Base-by-base conservation (phyloP, 1,284 basidiomycete genomes). In the Cerrena zonata region DNA sequence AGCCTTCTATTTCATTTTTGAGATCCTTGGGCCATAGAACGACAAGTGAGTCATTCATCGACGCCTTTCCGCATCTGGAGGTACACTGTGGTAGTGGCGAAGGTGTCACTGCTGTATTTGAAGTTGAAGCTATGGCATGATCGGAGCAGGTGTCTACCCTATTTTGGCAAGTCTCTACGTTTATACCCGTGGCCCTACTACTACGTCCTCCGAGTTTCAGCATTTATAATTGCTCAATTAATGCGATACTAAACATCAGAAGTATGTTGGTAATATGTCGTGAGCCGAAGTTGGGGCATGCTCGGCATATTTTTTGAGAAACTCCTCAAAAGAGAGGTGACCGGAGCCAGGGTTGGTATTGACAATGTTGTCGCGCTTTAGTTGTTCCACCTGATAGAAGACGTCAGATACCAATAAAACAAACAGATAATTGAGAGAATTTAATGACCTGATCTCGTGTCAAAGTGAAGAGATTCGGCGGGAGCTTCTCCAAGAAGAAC, bases 381-480 rank as follows among this genome's bases (percentile, higher is more conserved):
- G 67, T 60, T 86, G 84, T 52, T 76, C 70, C 39, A 85, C 71
- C 80, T 85, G 55, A 5, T 47, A 10, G 7, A n/a, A 26, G 26
- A 5, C 45, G 30, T n/a, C 26, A 24, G 30, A 34, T 24, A 11
- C 27, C 21, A 39, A 25, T 15, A 42, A 30, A 38, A n/a, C n/a
- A n/a, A n/a, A n/a, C 19, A 3, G 24, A 30, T 26, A 15, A 19
- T 15, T 5, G 18, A 5, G 13, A 27, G 18, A n/a, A 34, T 18
- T 15, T 13, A n/a, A 27, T 25, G 39, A 84, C 84, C 71, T 87
- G 85, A 53, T 77, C 76, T 39, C 77, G 71, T 5, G 86, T 86
- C 15, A 88, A 58, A 0, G 86, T 86, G 53, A 88, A 80, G 10
- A 85, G 58, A 55, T 77, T 84, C n/a, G 68, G 61, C 0, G 84